Evolutionary conservation across 2,329 filamentous ascomycete species (phyloP).

Genomic region (Diaporthe aspalathi): DNA sequence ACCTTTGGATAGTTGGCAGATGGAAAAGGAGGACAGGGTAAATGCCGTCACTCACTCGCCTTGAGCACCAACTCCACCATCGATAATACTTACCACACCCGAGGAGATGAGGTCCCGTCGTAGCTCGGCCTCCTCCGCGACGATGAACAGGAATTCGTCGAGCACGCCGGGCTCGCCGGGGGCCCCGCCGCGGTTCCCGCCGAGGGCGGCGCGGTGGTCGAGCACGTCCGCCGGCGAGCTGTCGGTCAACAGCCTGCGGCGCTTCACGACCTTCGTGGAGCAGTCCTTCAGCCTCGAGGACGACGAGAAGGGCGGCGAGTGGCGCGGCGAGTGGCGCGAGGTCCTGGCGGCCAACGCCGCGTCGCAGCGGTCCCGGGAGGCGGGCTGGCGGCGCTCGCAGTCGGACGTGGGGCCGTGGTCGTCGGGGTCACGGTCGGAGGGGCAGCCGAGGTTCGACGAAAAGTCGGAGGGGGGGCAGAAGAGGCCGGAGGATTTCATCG

Average conservation of each 20-base stretch:
- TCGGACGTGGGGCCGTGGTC: not conserved
- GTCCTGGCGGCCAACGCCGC: not conserved
- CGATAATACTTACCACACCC: not conserved
- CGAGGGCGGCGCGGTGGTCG: slow-evolving; percentile 8
- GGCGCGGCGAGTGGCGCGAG: not conserved
- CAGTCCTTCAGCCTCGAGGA: slow-evolving; percentile 19
- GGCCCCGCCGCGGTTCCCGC: not conserved
- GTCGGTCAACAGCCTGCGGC: not conserved
- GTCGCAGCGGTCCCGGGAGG: not conserved
- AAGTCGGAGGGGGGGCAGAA: not conserved
- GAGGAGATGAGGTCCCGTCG: not conserved
- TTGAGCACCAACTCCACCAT: no score
- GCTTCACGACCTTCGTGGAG: slow-evolving; percentile 28
- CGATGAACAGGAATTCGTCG: slow-evolving; percentile 1
- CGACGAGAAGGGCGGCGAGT: not conserved
- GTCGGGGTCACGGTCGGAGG: not conserved
- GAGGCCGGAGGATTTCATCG: not conserved
- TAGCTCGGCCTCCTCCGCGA: not conserved
- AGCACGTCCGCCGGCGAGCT: not conserved
- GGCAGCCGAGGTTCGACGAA: not conserved
- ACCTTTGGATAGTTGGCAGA: no score
- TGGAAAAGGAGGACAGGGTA: not conserved
- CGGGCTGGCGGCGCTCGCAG: not conserved
- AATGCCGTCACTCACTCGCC: not conserved
- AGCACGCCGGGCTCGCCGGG: not conserved